Conservation (phyloP, 129 eudicot species). For the Tanacetum coccineum region DNA sequence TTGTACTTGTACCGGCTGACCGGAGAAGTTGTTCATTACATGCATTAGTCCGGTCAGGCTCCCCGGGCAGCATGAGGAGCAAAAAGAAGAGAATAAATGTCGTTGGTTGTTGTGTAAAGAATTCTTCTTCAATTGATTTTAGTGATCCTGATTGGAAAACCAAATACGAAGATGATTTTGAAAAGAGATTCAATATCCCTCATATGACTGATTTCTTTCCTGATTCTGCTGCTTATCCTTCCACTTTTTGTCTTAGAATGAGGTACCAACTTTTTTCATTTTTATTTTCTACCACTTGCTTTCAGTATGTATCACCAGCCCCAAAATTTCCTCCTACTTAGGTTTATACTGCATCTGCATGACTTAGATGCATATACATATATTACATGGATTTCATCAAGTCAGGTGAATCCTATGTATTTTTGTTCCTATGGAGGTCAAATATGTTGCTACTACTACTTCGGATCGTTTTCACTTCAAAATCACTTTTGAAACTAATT, state of each 20-base stretch:
- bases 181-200: constrained; percentile 62
- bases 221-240: constrained; percentile 61
- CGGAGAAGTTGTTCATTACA: constrained; percentile 2
- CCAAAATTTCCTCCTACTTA: too few relatives aligned
- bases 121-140: constrained; percentile 36
- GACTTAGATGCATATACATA: too few relatives aligned
- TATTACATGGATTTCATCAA: too few relatives aligned
- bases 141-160: constrained; percentile 82
- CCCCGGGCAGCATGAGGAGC: constrained; percentile 13
- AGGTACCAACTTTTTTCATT: constrained; percentile 30
- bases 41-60: constrained; percentile 20
- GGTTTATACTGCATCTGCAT: neutral
- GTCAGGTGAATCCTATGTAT: too few relatives aligned
- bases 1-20: constrained; percentile 32
- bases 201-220: constrained; percentile 60
- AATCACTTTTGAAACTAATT: too few relatives aligned
- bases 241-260: constrained; percentile 88
- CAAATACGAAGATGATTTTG: constrained; percentile 59
- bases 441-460: too few relatives aligned
- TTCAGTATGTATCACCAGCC: too few relatives aligned
- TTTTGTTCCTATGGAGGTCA: too few relatives aligned
- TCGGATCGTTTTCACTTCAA: too few relatives aligned
- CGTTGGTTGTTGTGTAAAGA: neutral
- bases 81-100: neutral
- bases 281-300: too few relatives aligned